Percentiles rank a stretch among this genome's conserved stretches.
Conservation (phyloP, 78 protist genomes). For the Pigoraptor vietnamica region DNA sequence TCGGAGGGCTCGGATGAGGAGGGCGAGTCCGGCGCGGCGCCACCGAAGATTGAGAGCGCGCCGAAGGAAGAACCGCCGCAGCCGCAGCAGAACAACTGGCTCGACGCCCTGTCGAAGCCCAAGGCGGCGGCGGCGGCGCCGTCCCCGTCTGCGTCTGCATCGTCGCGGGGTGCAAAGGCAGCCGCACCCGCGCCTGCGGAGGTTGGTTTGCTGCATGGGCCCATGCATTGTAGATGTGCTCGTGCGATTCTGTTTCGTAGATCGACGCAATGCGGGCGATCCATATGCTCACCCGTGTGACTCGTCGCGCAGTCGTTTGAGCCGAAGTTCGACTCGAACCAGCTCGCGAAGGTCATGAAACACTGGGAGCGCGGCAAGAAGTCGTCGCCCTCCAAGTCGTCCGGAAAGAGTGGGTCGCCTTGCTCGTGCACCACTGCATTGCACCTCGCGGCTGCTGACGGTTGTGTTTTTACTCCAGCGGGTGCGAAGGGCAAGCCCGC, state of each 20-base stretch:
- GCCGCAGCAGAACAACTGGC: neutral
- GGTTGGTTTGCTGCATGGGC: too few species aligned
- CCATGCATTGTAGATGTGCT: too few species aligned
- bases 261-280: too few species aligned
- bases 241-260: too few species aligned
- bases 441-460: too few species aligned
- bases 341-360: neutral
- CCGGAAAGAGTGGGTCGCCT: neutral
- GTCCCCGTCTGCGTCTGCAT: neutral
- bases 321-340: slow-evolving; percentile 7
- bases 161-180: too few species aligned
- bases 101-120: neutral
- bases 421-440: too few species aligned
- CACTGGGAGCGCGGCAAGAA: neutral
- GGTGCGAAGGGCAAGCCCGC: neutral
- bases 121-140: neutral
- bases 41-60: too few species aligned
- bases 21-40: neutral
- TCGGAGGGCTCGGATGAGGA: neutral
- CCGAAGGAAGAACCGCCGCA: too few species aligned
- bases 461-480: too few species aligned
- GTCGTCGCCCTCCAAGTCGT: neutral
- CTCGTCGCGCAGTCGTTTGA: neutral
- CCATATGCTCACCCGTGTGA: too few species aligned
- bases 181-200: too few species aligned